Evolutionary conservation across 495 filamentous ascomycete species (phyloP).

Genomic region (Parathielavia appendiculata): DNA sequence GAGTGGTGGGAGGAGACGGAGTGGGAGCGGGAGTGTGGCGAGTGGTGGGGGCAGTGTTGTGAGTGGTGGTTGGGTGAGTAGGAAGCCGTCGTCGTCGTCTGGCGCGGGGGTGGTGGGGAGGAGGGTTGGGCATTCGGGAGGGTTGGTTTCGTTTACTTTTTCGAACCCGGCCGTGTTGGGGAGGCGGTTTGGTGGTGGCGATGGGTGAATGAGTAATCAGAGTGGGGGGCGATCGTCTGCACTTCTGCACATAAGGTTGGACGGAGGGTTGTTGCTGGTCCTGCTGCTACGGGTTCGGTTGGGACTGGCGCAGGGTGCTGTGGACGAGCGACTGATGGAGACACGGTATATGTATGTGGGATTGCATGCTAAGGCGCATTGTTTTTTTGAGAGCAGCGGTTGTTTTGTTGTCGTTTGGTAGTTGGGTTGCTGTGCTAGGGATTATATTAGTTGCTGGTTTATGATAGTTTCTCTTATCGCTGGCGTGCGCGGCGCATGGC

Average conservation of each 20-base stretch:
- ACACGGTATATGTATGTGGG: neutral
- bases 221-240: neutral
- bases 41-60: neutral
- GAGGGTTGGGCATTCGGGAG: neutral
- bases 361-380: neutral
- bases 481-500: too few species aligned
- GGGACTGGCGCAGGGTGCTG: too few species aligned
- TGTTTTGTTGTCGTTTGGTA: too few species aligned
- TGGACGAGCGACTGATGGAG: neutral
- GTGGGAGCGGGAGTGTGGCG: neutral
- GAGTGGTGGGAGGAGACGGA: neutral
- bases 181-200: neutral
- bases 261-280: neutral
- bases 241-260: neutral
- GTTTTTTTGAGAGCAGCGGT: neutral
- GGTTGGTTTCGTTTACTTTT: neutral
- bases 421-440: too few species aligned
- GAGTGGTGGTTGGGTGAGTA: neutral
- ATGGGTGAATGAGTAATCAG: neutral
- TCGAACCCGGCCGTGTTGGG: neutral
- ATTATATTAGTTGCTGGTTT: too few species aligned
- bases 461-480: too few species aligned
- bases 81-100: neutral
- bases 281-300: neutral
- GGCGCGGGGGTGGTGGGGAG: neutral